Conservation (phyloP, 345 rosid species). For the Boechera stricta region DNA sequence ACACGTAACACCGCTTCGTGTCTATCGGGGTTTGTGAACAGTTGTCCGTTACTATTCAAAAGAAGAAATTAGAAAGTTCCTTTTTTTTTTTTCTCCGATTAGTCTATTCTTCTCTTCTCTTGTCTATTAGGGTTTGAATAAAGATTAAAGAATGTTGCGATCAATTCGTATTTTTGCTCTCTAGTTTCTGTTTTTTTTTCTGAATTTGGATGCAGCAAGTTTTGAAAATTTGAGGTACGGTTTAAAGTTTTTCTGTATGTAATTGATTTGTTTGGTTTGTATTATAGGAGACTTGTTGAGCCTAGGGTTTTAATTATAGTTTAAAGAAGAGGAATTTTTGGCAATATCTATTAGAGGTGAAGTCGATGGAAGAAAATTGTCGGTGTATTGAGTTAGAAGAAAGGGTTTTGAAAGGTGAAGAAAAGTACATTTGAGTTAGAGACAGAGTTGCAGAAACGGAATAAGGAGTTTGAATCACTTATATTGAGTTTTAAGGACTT, state of each 20-base stretch:
- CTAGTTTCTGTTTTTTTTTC: not conserved
- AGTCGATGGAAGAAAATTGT: conserved; percentile 20
- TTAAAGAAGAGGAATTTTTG: not conserved
- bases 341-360: not conserved
- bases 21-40: conserved; percentile 10
- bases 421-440: conserved; percentile 51
- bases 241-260: not conserved
- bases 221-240: not conserved
- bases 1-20: not conserved
- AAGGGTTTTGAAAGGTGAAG: conserved; percentile 48
- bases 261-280: not conserved
- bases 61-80: not conserved
- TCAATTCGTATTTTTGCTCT: not conserved
- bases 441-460: conserved; percentile 47
- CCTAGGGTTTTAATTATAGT: conserved; percentile 6
- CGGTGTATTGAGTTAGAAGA: conserved; percentile 43
- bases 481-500: conserved; percentile 39
- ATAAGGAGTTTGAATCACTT: conserved; percentile 46
- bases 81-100: not conserved
- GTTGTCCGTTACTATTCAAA: not conserved
- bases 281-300: not conserved
- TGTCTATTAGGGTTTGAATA: not conserved
- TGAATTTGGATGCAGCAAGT: not conserved
- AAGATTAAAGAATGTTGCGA: not conserved
- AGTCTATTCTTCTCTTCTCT: not conserved